Evolutionary conservation across 2,329 filamentous ascomycete genomes (phyloP), one percentile per base, ranked within the genome.

Genomic region (Paracamarosporium sp.): DNA sequence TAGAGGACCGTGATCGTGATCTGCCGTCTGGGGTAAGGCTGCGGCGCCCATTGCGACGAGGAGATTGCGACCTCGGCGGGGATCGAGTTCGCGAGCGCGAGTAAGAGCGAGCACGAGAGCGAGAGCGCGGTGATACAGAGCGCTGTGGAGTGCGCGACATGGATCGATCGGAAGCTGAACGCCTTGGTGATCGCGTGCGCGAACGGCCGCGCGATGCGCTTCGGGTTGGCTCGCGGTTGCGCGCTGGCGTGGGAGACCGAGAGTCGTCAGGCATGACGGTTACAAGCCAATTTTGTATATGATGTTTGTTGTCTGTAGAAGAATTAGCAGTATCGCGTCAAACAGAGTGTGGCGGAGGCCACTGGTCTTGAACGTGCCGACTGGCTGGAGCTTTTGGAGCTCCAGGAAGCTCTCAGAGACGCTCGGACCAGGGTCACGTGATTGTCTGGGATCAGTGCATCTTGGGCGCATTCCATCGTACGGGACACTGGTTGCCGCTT

Each of bases 121-220:
- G 71, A 2, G 76, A 76, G 28, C 74, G 74, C 43, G 76, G 76
- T 31, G 74, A 74, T 48, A 72, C 61, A n/a, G 78, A 79, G 50
- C 73, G 70, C 36, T 67, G 69, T 13, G 69, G 73, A 38, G 76
- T 74, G 50, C 58, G 66, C 31, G 73, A 76, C 12, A 57, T 66
- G 30, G 73, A 75, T 12, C 61, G 60, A 31, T 59, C 62, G 35
- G 70, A 68, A 8, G 45, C 45, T 38, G 68, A 65, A 45, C 60
- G 69, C 53, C 58, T 66, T 35, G 62, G 65, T 50, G 72, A 70
- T 48, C 54, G 64, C 35, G 75, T 72, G 51, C 57, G 74, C 41
- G 79, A 79, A 56, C 77, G 78, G 55, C 78, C 74, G 60, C 78
- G 79, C 35, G 78, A 79, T 33, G 60, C 62, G 67, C 76, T 80